Evolutionary conservation across 305 asterid species (phyloP), one percentile per base, ranked within the genome.

Genomic region (Plantago rigida): DNA sequence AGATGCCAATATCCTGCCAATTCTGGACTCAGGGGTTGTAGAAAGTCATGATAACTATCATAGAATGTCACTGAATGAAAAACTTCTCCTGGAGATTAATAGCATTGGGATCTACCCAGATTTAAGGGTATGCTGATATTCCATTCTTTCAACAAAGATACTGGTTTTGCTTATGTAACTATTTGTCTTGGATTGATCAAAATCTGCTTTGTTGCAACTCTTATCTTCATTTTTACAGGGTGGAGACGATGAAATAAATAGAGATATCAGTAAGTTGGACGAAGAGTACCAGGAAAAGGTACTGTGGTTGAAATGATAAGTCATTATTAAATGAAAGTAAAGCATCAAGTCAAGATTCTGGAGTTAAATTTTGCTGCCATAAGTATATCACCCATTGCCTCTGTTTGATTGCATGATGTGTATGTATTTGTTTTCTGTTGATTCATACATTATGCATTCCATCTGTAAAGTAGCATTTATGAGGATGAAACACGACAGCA

Each of bases 51-150:
- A 36, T 36, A 36, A 36, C 78, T 85, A 81, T 66, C 73, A 59
- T 63, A 77, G 72, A 66, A 79, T 85, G 96, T 74, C 97, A 36
- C 52, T 83, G 59, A 75, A 79, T 79, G 96, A 86, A 76, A 79
- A 81, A 75, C 84, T 91, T 68, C 80, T 81, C 54, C 67, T 80
- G 75, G 98, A 91, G 78, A 59, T 91, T 74, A 89, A 80, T 59
- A 80, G 81, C 79, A 76, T 91, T 62, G 98, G 94, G 69, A 77
- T 91, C 77, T 84, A 78, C 73, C 96, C 95, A 1, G 94, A 84
- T 66, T 64, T 77, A 70, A 77, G 52, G 95, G 98, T 91, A 80
- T 68, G 92, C 67, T 64, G 34, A 4, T 67, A 48, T 70, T 64
- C 60, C 70, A 62, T 72, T 62, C 61, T 22, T 9, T 12, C 41